Evolutionary conservation across 352 stramenopile species (phyloP), one percentile per base, ranked within the genome.

Genomic region (Phytopythium chamaehyphon): DNA sequence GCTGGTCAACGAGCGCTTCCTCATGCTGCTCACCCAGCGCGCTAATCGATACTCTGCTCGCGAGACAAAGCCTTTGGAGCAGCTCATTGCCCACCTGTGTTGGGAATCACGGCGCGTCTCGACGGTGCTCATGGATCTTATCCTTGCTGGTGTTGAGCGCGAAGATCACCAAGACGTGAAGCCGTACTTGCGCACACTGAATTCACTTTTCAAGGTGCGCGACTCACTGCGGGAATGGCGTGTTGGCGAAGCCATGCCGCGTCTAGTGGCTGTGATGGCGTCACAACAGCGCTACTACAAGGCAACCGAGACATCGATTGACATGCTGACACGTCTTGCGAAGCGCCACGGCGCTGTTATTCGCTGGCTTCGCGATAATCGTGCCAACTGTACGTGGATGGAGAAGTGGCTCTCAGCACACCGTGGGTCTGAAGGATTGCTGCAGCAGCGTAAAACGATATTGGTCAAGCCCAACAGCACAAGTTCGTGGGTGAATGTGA

Each of bases 161-260:
- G 74, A 91, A 47, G 83, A 96, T 52, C 79, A 94, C 49, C 78
- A 94, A 26, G 83, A 93, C 39, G 70, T 96, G 43, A 96, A 96
- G 43, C 64, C 83, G n/a, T 94, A 88, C 40, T 94, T 96, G 53
- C 86, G 86, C 12, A 89, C 82, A n/a, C 52, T 96, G 6, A 90
- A 87, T 35, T 74, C 82, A 47, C 50, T 95, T 11, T 57, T 93
- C 18, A 92, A 90, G 54, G 70, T 93, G 24, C 73, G 78, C 14
- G 83, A 94, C 60, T 86, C 74, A 11, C 61, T 93, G 8, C 62
- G 76, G 11, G 44, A 26, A 2, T 75, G 88, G 48, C 82, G 86
- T 14, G 46, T 95, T 15, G 70, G 53, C 2, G 82, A 92, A 31
- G 72, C 66, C 1, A 83, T 95, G 52, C 88, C 77, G 1, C 78